phyloP scores from a whole-genome alignment of 306 rosid species.

The Hylodesmum podocarpum region DNA sequence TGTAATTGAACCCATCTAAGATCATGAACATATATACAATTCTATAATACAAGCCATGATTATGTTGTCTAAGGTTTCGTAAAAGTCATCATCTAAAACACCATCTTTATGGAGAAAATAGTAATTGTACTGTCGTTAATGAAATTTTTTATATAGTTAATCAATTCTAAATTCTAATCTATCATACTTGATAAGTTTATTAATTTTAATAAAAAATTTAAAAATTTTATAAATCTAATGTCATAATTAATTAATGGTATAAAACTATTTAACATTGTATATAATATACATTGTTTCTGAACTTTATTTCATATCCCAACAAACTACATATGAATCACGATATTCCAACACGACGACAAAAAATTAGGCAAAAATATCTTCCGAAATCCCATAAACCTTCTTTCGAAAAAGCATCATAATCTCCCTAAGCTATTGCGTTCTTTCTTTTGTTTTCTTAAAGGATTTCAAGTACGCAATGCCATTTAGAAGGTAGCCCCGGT shows the following conservation, averaged over 20 bases:
- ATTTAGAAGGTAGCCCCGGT: not conserved
- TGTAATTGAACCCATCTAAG: not conserved
- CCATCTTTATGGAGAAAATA: slow-evolving; percentile 5
- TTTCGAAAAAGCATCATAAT: not conserved
- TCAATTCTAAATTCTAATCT: too few relatives aligned
- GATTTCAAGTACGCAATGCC: not conserved
- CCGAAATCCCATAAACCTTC: not conserved
- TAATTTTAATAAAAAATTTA: too few relatives aligned
- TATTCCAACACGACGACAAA: slow-evolving; percentile 9
- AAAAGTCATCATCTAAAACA: slow-evolving; percentile 16
- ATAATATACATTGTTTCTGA: too few relatives aligned
- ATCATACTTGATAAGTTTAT: too few relatives aligned
- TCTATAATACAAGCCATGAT: slow-evolving; percentile 9
- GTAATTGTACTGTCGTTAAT: not conserved
- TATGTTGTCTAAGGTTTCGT: slow-evolving; percentile 35
- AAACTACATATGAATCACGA: not conserved
- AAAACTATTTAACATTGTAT: too few relatives aligned
- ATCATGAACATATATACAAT: slow-evolving; percentile 2
- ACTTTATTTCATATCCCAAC: too few relatives aligned
- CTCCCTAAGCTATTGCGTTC: not conserved
- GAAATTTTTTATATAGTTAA: too few relatives aligned
- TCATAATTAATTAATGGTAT: too few relatives aligned
- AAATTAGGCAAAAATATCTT: slow-evolving; percentile 9
- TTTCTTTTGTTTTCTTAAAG: not conserved
- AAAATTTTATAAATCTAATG: too few relatives aligned